Base-by-base conservation (phyloP, 1,284 basidiomycete species). In the Gomphus bonarii region DNA sequence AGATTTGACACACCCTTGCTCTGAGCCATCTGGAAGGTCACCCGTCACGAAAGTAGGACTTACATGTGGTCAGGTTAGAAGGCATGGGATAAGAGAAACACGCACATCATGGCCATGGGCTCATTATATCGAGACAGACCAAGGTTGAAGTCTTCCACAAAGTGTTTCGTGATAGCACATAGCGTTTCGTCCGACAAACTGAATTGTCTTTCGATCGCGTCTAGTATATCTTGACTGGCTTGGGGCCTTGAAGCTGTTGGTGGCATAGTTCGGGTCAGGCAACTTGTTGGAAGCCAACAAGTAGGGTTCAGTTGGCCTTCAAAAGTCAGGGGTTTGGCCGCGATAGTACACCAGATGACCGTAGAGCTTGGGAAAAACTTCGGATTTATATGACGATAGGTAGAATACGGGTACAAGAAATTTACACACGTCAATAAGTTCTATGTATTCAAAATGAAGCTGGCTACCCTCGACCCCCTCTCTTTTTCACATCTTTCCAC, bases 11-110 rank as follows among this genome's bases (percentile, higher is more conserved):
- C 71, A 92, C 91, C 92, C 95, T 61, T 82, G 86, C 72, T 97
- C 94, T 54, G 84, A 81, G 44, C 94, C 95, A 69, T 94, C 79
- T 49, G 95, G 95, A 25, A 95, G 50, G 35, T 50, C 90, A 58
- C 85, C 84, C 25, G 88, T 91, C 36, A 97, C 90, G 70, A 91
- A 97, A 14, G 89, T 88, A 11, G 93, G 93, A 65, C 87, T 89
- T 63, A 4, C 60, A 57, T 22, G 60, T 61, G 11, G 54, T 59
- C 50, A 62, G 57, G 55, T 50, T 25, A 38, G 22, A 60, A 25
- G 22, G 52, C 44, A 44, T 53, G 33, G 42, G 1, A 43, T 18
- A 44, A 38, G 46, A 12, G 20, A 38, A 28, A 20, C n/a, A 67
- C 79, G 60, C 63, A 87, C 87, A 95, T 91, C 89, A 95, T 95